phyloP scores from a whole-genome alignment of 768 basidiomycete species.

The Russula brevipes region DNA sequence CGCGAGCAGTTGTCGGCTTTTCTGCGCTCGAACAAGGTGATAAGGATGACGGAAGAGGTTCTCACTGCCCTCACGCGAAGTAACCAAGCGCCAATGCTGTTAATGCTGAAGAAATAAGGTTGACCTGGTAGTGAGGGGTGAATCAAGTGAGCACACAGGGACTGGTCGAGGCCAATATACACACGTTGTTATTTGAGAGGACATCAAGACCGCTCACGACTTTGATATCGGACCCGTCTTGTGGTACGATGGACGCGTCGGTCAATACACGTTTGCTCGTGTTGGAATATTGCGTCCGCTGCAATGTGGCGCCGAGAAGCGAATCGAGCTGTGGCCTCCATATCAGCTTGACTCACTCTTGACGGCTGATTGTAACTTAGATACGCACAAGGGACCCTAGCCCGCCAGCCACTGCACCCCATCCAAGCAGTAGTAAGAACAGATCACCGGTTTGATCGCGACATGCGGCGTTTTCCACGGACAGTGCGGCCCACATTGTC shows the following conservation, averaged over 20 bases:
- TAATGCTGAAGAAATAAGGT: conserved; percentile 24
- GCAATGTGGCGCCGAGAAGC: conserved; percentile 80
- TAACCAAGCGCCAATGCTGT: conserved; percentile 23
- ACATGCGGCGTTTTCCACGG: conserved; percentile 59
- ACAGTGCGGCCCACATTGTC: conserved; percentile 49
- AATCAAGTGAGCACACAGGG: neutral
- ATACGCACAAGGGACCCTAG: conserved; percentile 71
- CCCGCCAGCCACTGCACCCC: conserved; percentile 64
- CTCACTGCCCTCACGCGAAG: conserved; percentile 12
- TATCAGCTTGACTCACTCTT: too few relatives aligned
- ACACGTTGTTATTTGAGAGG: conserved; percentile 81
- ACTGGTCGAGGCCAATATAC: conserved; percentile 19
- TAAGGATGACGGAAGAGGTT: neutral
- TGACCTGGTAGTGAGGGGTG: conserved; percentile 13
- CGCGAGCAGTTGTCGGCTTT: neutral
- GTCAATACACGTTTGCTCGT: conserved; percentile 59
- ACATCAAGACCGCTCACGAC: conserved; percentile 59
- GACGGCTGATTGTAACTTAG: too few relatives aligned
- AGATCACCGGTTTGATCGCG: conserved; percentile 37
- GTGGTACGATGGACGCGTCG: conserved; percentile 38
- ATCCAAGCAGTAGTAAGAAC: conserved; percentile 43
- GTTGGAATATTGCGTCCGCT: conserved; percentile 68
- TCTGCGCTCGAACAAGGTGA: neutral
- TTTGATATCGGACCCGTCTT: conserved; percentile 42
- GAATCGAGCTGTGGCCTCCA: conserved; percentile 61